Base-by-base conservation (phyloP, 345 rosid species). In the Leavenworthia alabamica region DNA sequence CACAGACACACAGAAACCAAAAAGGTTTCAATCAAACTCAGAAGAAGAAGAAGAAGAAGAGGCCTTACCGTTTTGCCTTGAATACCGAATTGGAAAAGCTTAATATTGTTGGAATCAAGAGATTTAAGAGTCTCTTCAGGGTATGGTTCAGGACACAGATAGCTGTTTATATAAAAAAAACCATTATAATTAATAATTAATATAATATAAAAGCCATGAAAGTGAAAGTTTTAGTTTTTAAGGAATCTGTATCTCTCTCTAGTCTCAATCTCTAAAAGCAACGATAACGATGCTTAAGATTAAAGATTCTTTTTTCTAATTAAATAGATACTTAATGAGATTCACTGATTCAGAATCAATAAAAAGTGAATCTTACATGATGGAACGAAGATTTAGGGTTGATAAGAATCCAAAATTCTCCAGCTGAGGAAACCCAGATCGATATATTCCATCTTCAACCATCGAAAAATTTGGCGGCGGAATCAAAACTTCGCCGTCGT, bases 391-490 rank as follows among this genome's bases (percentile, higher is more conserved):
- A 44, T 81, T 81, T n/a, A 88, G 80, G 62, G 87, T 77, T 62
- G 68, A 29, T 4, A 90, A 78, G 78, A 83, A 90, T 1, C 66
- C 32, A 40, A 90, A 88, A 75, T 82, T 83, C 52, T 47, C 60
- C 0, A 81, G 75, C 17, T 71, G 75, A 65, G 97, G 97, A 33
- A 88, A 75, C 44, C 82, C 72, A 19, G 96, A 90, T 70, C 97
- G 76, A 78, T 66, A 90, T 61, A 90, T 76, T 64, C 86, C 89
- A 23, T 83, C 96, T 39, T 88, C 96, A 0, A 88, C 96, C 87
- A 70, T 76, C 0, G 96, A 85, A 75, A 90, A 90, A 68, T 90
- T 90, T 12, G 77, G 19, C 17, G 93, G 94, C 27, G 93, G 89
- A 3, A 73, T 60, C 57, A 77, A 35, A 47, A 66, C 49, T 16